Evolutionary conservation across 1,284 basidiomycete species (phyloP).

Genomic region (Agaricales sp.): DNA sequence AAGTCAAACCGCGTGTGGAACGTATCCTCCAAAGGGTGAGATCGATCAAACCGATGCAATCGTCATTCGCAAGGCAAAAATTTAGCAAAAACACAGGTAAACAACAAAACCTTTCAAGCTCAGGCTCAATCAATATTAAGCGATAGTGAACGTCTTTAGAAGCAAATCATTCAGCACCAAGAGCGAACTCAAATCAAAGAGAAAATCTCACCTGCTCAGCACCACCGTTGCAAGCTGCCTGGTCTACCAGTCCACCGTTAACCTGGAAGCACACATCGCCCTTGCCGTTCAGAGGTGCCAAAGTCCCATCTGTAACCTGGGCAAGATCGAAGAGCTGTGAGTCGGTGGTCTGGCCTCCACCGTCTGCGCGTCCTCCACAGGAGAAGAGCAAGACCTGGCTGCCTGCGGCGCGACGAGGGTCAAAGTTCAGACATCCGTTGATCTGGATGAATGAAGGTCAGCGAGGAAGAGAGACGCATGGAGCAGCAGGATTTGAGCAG

Average conservation of each 20-base stretch:
- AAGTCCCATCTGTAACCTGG: constrained; percentile 3
- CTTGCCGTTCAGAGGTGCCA: constrained; percentile 7
- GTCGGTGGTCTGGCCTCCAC: constrained; percentile 10
- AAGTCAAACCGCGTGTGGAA: too few relatives aligned
- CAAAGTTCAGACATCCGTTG: constrained; percentile 12
- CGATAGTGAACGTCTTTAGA: too few relatives aligned
- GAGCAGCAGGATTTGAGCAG: not conserved
- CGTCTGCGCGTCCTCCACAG: constrained; percentile 14
- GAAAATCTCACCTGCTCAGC: constrained; percentile 2
- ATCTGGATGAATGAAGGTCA: too few relatives aligned
- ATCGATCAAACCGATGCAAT: too few relatives aligned
- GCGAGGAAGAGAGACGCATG: not conserved
- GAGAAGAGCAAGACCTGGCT: constrained; percentile 13
- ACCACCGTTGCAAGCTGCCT: not conserved
- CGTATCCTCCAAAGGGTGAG: too few relatives aligned
- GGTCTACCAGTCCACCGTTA: not conserved
- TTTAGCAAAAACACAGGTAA: too few relatives aligned
- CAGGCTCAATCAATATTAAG: too few relatives aligned
- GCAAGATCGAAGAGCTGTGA: constrained; percentile 12
- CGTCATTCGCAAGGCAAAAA: too few relatives aligned
- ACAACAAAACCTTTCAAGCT: too few relatives aligned
- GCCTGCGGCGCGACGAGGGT: constrained; percentile 11
- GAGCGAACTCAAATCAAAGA: too few relatives aligned
- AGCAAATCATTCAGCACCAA: too few relatives aligned
- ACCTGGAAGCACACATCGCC: not conserved